phyloP scores from a whole-genome alignment of 345 rosid genomes.

The Eucalyptus caleyi region DNA sequence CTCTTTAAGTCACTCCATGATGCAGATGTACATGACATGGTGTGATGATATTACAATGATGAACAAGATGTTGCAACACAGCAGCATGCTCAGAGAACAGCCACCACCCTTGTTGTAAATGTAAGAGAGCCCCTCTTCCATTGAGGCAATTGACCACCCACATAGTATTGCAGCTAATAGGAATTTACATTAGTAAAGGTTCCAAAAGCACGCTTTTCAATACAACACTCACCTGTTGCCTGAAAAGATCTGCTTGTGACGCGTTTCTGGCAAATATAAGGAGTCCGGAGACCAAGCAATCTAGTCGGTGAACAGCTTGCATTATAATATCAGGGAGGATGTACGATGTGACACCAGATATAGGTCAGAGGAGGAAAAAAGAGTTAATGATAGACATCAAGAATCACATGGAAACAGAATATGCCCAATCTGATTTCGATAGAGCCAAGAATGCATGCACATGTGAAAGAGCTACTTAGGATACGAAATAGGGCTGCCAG shows the following conservation, averaged over 20 bases:
- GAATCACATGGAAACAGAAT: neutral
- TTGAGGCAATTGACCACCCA: neutral
- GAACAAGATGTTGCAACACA: neutral
- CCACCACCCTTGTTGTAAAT: neutral
- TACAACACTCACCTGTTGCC: slow-evolving; percentile 50
- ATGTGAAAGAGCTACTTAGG: slow-evolving; percentile 4
- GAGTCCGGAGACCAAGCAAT: slow-evolving; percentile 86
- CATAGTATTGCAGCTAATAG: neutral
- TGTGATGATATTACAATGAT: neutral
- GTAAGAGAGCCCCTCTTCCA: neutral
- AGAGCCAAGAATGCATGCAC: neutral
- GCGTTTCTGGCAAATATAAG: slow-evolving; percentile 88
- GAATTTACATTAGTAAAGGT: neutral
- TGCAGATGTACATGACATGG: neutral
- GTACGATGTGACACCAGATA: neutral
- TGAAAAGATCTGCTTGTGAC: slow-evolving; percentile 63
- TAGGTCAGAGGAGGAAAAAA: neutral
- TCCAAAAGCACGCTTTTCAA: neutral
- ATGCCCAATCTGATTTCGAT: neutral
- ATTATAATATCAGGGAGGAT: slow-evolving; percentile 20
- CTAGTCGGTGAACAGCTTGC: slow-evolving; percentile 71
- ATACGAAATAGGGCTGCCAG: slow-evolving; percentile 79
- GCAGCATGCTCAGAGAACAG: neutral
- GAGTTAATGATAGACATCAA: neutral
- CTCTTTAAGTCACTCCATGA: neutral